Evolutionary conservation across 2,329 filamentous ascomycete species (phyloP), one percentile per base, ranked within the genome.

Genomic region (Dothideomycetidae sp.): DNA sequence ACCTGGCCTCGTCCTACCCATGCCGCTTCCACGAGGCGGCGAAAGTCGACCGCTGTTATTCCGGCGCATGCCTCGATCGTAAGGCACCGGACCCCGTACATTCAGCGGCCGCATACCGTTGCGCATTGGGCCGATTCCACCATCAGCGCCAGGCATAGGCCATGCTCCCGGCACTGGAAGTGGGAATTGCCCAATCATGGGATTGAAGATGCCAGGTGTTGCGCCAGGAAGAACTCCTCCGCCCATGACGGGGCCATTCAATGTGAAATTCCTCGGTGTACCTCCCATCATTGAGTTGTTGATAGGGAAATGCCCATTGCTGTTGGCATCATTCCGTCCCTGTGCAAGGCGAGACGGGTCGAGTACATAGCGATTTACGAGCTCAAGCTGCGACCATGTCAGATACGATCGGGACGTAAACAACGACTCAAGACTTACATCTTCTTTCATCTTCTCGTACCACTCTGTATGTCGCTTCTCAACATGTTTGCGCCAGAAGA

Each of bases 401-500:
- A 45, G 37, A 15, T 44, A 38, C 3, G 23, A 35, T 29, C 5
- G 5, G 14, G 29, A 14, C n/a, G 16, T n/a, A 3, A 18, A 14
- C 12, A 35, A 12, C 12, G 4, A 21, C 9, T n/a, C n/a, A n/a
- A n/a, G 23, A 66, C 76, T 66, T 67, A 93, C 86, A 64, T 94
- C 88, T 54, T 79, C 76, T 56, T 78, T 80, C 46, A 94, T 64
- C 37, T 66, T 71, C 21, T 86, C 78, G 31, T 81, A 70, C 81
- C 86, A 98, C 37, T 96, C 88, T 0, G 72, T 57, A 56, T 98
- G 90, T 41, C 92, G 77, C 64, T 98, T 98, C 61, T 96, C 88
- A 11, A 96, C 78, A 52, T 98, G 90, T 66, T 98, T 98, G 52
- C 77, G 78, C 88, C 92, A 98, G 57, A 98, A 98, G 50, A 88